phyloP scores from a whole-genome alignment of 768 basidiomycete species.

The Suillus discolor region DNA sequence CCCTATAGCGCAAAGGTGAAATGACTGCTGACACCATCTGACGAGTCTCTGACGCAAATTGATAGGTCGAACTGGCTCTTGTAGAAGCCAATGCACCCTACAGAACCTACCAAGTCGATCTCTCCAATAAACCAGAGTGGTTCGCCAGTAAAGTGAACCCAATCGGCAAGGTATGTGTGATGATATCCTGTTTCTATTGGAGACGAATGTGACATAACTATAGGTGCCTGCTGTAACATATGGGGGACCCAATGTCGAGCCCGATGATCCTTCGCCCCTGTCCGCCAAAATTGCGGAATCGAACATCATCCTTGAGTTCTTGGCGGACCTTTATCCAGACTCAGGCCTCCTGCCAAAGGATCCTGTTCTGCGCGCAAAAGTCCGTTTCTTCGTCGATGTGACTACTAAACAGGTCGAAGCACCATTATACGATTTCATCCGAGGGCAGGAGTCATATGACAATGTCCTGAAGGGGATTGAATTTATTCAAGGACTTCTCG shows the following conservation, averaged over 20 bases:
- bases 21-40: neutral
- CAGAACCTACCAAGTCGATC: conserved; percentile 56
- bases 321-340: conserved; percentile 55
- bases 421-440: conserved; percentile 21
- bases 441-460: conserved; percentile 40
- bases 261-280: conserved; percentile 53
- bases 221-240: conserved; percentile 60
- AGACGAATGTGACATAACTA: neutral
- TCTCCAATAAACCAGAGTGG: conserved; percentile 66
- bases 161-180: conserved; percentile 53
- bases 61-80: conserved; percentile 55
- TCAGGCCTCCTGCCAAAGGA: conserved; percentile 51
- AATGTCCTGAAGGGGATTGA: conserved; percentile 45
- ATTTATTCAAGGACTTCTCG: conserved; percentile 50
- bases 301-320: conserved; percentile 60
- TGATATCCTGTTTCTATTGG: neutral
- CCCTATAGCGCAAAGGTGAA: conserved; percentile 56
- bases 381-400: conserved; percentile 61
- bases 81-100: conserved; percentile 50
- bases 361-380: conserved; percentile 54
- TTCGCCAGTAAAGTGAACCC: conserved; percentile 60
- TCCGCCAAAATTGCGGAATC: conserved; percentile 63
- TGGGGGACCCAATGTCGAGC: conserved; percentile 56
- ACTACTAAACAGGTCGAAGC: conserved; percentile 38
- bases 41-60: neutral